phyloP scores from a whole-genome alignment of 768 basidiomycete species.

The Russula lepida region DNA sequence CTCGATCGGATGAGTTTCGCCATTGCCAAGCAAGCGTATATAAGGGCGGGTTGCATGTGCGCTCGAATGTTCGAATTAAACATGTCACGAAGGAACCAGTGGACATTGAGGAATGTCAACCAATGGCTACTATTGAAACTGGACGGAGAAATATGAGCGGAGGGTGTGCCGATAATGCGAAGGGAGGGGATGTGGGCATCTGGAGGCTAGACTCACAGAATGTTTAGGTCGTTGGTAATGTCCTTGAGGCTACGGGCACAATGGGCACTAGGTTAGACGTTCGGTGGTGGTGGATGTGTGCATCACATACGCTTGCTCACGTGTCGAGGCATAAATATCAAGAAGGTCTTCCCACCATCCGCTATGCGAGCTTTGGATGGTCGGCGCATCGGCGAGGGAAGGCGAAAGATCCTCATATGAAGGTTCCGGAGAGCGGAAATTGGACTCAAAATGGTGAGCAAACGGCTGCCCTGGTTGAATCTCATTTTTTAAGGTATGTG shows the following conservation, averaged over 20 bases:
- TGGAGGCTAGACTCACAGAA: slow-evolving; percentile 36
- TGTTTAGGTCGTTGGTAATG: slow-evolving; percentile 42
- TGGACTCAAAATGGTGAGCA: slow-evolving; percentile 22
- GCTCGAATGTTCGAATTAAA: slow-evolving; percentile 43
- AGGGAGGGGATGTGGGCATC: background rate
- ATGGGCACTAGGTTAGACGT: background rate
- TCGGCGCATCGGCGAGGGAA: slow-evolving; percentile 23
- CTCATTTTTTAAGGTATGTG: slow-evolving; percentile 17
- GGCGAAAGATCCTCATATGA: slow-evolving; percentile 12
- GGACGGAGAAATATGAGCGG: background rate
- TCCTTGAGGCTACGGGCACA: slow-evolving; percentile 36
- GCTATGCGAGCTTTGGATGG: slow-evolving; percentile 30
- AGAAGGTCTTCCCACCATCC: slow-evolving; percentile 46
- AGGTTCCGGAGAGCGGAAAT: slow-evolving; percentile 16
- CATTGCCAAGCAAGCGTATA: slow-evolving; percentile 61
- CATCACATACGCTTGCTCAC: slow-evolving; percentile 36
- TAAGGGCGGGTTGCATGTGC: slow-evolving; percentile 60
- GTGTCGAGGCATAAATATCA: slow-evolving; percentile 33
- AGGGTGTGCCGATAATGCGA: background rate
- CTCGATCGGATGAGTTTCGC: slow-evolving; percentile 67
- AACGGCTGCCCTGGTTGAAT: slow-evolving; percentile 24
- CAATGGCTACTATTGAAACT: slow-evolving; percentile 60
- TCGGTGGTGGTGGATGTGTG: background rate
- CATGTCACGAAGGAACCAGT: slow-evolving; percentile 45
- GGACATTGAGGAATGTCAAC: slow-evolving; percentile 60